phyloP scores from a whole-genome alignment of 495 filamentous ascomycete genomes.

The Penicillium goetzii region DNA sequence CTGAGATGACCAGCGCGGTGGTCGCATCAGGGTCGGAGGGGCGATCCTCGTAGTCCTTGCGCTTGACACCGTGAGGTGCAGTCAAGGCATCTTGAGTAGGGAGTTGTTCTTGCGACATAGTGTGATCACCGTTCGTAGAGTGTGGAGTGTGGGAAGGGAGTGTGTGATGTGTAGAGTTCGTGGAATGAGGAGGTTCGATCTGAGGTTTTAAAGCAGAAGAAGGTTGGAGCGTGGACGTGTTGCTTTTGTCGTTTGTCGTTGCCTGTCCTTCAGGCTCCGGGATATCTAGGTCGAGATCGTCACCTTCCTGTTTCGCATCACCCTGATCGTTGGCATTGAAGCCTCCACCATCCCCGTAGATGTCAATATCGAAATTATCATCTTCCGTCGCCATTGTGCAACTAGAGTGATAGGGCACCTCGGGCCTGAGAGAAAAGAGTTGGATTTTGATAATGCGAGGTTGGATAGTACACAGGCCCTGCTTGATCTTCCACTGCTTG shows the following conservation, averaged over 20 bases:
- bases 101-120: constrained; percentile 23
- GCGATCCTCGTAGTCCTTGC: constrained; percentile 75
- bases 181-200: constrained; percentile 3
- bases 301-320: constrained; percentile 55
- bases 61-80: constrained; percentile 71
- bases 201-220: constrained; percentile 6
- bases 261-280: constrained; percentile 25
- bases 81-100: constrained; percentile 25
- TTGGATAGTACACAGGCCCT: constrained; percentile 43
- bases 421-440: constrained; percentile 22
- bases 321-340: constrained; percentile 51
- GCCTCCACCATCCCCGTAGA: constrained; percentile 81
- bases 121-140: constrained; percentile 28
- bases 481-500: constrained; percentile 30
- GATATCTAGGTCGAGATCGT: constrained; percentile 47
- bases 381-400: constrained; percentile 75
- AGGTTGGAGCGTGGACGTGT: not conserved
- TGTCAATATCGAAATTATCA: constrained; percentile 98
- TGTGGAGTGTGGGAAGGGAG: constrained; percentile 5
- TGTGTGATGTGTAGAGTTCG: not conserved
- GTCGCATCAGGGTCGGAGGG: constrained; percentile 82
- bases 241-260: not conserved
- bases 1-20: constrained; percentile 78
- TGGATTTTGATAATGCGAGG: constrained; percentile 39
- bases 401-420: constrained; percentile 26